Evolutionary conservation across 306 rosid species (phyloP).

Genomic region (Quercus alba): DNA sequence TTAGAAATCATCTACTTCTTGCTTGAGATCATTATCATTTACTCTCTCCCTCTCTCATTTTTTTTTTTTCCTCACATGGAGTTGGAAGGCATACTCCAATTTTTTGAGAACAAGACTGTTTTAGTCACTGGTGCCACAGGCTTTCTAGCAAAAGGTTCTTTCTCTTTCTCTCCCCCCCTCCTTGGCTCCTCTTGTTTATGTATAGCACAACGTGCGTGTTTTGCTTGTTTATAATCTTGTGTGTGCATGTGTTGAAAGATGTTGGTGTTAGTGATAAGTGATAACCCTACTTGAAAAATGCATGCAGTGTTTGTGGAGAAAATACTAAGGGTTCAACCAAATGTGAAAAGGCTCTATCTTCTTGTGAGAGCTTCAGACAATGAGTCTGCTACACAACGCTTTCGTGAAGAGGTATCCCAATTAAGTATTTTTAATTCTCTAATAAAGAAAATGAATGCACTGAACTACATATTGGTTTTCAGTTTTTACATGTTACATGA

Average conservation of each 20-base stretch:
- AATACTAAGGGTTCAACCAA: conserved; percentile 21
- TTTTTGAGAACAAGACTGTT: conserved; percentile 20
- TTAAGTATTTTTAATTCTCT: too few relatives aligned
- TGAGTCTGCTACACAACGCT: conserved; percentile 1
- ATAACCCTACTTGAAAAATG: not conserved
- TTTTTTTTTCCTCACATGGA: conserved; percentile 25
- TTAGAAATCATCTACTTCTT: too few relatives aligned
- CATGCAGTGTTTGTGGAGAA: conserved; percentile 4
- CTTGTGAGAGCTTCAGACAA: conserved; percentile 19
- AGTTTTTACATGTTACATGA: too few relatives aligned
- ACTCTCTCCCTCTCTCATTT: too few relatives aligned
- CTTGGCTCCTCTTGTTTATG: not conserved
- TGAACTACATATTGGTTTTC: too few relatives aligned
- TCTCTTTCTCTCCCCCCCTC: not conserved
- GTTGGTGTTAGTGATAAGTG: too few relatives aligned
- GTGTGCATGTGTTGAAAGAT: too few relatives aligned
- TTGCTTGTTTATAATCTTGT: too few relatives aligned
- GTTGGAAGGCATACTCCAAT: conserved; percentile 14
- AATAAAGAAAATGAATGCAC: too few relatives aligned
- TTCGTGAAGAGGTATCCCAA: conserved; percentile 12
- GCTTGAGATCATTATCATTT: too few relatives aligned
- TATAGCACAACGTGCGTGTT: not conserved
- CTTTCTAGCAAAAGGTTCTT: conserved; percentile 28
- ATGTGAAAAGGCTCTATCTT: conserved; percentile 25
- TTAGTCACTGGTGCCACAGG: conserved; percentile 28